Base-by-base conservation (phyloP, 2,329 filamentous ascomycete species). In the Colletotrichum sp. region DNA sequence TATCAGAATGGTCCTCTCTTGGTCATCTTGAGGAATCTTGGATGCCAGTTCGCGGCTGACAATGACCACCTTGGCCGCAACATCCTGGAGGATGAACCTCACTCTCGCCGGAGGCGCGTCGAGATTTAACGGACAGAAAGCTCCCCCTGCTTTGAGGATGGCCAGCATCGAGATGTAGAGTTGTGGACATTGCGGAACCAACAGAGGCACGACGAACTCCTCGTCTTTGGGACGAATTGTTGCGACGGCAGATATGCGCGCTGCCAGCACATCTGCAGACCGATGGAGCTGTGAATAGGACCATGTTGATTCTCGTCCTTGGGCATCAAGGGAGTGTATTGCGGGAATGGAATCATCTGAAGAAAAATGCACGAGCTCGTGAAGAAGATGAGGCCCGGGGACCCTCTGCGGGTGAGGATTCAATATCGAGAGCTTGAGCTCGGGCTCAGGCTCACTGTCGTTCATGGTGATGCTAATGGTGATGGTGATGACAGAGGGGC, bases 41-140 rank as follows among this genome's bases (percentile, higher is more conserved):
- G 82, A 81, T 25, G 80, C 84, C 66, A 92, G 85, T 6, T 87
- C 85, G 18, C 85, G 80, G 0, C 89, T 92, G 1, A 93, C 94
- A 58, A 98, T 84, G 32, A 97, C 85, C 1, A 97, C 82, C 9
- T 85, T 86, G 8, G 96, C 95, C 13, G 88, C 87, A 52, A 97
- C 91, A 87, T 98, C 95, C n/a, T 90, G 83, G 18, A 96, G 84
- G 66, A 98, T 96, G 82, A 98, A 98, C 66, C 89, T 91, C 58
- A 98, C 88, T 65, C 96, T 90, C 69, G 98, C 95, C 6, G 88
- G 83, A 0, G 96, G 96, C 0, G 93, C 91, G 83, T 98, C 96
- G 65, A 94, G 88, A 76, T 94, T 94, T 71, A 98, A 86, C 0
- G 96, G 96, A 78, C 96, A 98, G 80, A 98, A 98, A 0, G 95